These are phyloP conservation scores for Flaveria bidentis DNA, from an alignment of 129 eudicot species.

Conservation along the genomic window DNA sequence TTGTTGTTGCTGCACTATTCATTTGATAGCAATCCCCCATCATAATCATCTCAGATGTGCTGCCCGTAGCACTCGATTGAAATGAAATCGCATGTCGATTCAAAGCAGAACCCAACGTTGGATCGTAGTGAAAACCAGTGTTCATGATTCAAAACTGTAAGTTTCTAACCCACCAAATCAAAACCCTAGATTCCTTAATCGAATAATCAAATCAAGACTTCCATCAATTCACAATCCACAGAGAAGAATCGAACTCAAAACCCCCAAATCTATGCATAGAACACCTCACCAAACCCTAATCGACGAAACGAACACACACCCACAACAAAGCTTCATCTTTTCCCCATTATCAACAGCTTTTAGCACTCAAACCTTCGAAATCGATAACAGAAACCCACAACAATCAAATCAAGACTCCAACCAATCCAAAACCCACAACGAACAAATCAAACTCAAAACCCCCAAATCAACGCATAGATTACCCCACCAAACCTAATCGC, in stretches of 20 bases:
- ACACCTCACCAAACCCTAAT: slow-evolving; percentile 27
- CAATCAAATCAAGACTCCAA: not conserved
- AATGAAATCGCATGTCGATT: slow-evolving; percentile 50
- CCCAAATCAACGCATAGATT: slow-evolving; percentile 1
- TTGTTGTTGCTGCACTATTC: slow-evolving; percentile 23
- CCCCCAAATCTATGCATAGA: slow-evolving; percentile 12
- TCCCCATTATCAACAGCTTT: no score
- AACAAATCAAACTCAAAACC: slow-evolving; percentile 8
- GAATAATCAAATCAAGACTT: not conserved
- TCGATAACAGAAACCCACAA: not conserved
- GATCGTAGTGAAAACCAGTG: slow-evolving; percentile 44
- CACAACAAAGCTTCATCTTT: no score
- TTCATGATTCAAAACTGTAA: slow-evolving; percentile 25
- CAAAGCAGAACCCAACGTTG: no score
- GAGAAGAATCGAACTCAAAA: not conserved
- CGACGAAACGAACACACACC: not conserved
- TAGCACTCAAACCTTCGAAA: not conserved
- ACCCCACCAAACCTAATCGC: slow-evolving; percentile 20
- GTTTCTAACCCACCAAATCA: not conserved
- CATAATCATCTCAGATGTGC: slow-evolving; percentile 56
- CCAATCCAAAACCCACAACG: not conserved
- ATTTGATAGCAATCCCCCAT: slow-evolving; percentile 42
- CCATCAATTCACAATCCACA: no score
- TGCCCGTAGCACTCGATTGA: slow-evolving; percentile 46
- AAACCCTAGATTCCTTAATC: slow-evolving; percentile 29